Evolutionary conservation across 345 rosid species (phyloP).

Genomic region (Acer campestre): DNA sequence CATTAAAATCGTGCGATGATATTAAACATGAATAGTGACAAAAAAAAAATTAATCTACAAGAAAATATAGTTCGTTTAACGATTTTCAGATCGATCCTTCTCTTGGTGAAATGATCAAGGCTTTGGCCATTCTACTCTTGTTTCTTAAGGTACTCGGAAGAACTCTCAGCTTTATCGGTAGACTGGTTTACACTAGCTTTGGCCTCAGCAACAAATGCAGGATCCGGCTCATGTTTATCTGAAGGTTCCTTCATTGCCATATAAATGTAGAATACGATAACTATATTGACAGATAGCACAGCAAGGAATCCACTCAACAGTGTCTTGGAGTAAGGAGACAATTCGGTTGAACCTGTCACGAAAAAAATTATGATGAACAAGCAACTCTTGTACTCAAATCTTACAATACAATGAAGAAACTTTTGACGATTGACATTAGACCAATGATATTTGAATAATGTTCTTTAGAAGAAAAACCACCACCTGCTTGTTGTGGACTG

Average conservation of each 20-base stretch:
- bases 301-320: constrained; percentile 85
- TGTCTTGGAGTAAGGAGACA: constrained; percentile 72
- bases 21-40: background rate
- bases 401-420: background rate
- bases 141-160: constrained; percentile 51
- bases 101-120: background rate
- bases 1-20: background rate
- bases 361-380: constrained; percentile 5
- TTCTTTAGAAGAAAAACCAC: background rate
- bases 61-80: background rate
- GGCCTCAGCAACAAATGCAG: constrained; percentile 73
- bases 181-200: constrained; percentile 66
- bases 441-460: background rate
- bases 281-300: constrained; percentile 83
- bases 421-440: background rate
- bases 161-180: constrained; percentile 34
- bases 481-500: background rate
- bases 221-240: constrained; percentile 81
- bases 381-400: background rate
- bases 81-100: background rate
- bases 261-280: constrained; percentile 78
- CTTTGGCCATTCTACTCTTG: constrained; percentile 39
- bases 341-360: constrained; percentile 55
- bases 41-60: background rate
- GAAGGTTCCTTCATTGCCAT: constrained; percentile 89